Base-by-base conservation (phyloP, 768 basidiomycete species). In the Amanita rubescens region DNA sequence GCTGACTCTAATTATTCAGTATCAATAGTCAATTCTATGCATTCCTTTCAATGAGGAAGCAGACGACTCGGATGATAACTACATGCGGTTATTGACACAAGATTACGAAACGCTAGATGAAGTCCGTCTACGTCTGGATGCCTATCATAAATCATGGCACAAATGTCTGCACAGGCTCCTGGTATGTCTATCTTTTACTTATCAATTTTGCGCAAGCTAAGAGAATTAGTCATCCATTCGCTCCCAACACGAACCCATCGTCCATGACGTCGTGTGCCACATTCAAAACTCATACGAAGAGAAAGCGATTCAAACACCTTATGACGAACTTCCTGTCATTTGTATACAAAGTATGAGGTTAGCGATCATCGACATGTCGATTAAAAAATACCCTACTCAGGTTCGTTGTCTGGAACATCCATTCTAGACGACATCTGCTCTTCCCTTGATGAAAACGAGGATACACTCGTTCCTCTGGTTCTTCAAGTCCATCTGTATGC, bases 271-370 rank as follows among this genome's bases (percentile, higher is more conserved):
- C 12, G 65, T 73, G 5, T 57, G 73, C 1, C 61, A 74, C 45
- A 71, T 87, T 12, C 59, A 65, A 27, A 61, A 58, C 3, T 75
- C 81, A 6, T 79, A 83, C 57, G 59, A 62, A 0, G 66, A 75
- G 47, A 58, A 68, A 10, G 65, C 85, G 0, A 76, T 77, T 7
- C 79, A 80, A 3, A 63, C 84, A n/a, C 83, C 84, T 0, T 76
- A 76, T 45, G 57, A 71, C 4, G 85, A 88, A 59, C 62, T 87
- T 5, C 83, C 85, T 2, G 76, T 81, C 5, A 70, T 85, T 47
- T 70, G 76, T 0, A 69, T 87, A 27, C 74, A 76, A 48, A 76
- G 84, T 84, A 58, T 47, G 9, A 3, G 32, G 9, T 33, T 12
- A 33, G 17, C 15, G 24, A 43, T 49, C 55, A 11, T 46, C 5